Percentiles rank a stretch among this genome's conserved stretches.
phyloP scores from a whole-genome alignment of 2,329 filamentous ascomycete genomes.

The Neophaeococcomyces mojaviensis region DNA sequence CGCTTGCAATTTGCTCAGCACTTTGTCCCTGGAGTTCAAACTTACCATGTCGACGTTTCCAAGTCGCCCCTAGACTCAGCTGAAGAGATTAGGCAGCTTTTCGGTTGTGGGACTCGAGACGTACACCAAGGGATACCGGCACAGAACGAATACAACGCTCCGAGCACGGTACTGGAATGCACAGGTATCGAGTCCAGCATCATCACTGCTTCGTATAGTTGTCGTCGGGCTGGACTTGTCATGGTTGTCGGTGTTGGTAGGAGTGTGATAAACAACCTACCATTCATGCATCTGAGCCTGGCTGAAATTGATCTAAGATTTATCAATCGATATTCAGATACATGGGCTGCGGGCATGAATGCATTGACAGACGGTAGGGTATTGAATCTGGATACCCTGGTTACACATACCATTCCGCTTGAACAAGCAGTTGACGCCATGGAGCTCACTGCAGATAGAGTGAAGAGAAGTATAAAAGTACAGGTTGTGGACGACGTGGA shows the following conservation, averaged over 20 bases:
- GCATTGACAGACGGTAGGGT: conserved; percentile 70
- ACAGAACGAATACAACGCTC: conserved; percentile 49
- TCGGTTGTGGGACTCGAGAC: conserved; percentile 30
- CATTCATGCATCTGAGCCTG: conserved; percentile 59
- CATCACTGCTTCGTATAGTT: conserved; percentile 50
- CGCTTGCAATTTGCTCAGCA: conserved; percentile 52
- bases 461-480: background rate
- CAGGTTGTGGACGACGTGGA: too few species aligned
- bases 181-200: conserved; percentile 60
- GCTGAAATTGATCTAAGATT: conserved; percentile 59
- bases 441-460: background rate
- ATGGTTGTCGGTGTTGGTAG: conserved; percentile 60
- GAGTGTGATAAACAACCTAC: conserved; percentile 56
- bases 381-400: conserved; percentile 65
- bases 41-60: conserved; percentile 33
- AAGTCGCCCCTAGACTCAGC: conserved; percentile 47
- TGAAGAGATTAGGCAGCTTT: too few species aligned
- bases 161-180: conserved; percentile 56
- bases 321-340: conserved; percentile 94
- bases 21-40: conserved; percentile 47
- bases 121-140: conserved; percentile 5
- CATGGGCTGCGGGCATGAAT: conserved; percentile 87
- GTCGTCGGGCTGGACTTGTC: conserved; percentile 51
- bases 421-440: conserved; percentile 78
- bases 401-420: conserved; percentile 78